Percentiles rank a stretch among this genome's conserved stretches.
These are phyloP conservation scores for Diutina catenulata DNA, from an alignment of 1,139 yeast genomes.

Conservation along the genomic window DNA sequence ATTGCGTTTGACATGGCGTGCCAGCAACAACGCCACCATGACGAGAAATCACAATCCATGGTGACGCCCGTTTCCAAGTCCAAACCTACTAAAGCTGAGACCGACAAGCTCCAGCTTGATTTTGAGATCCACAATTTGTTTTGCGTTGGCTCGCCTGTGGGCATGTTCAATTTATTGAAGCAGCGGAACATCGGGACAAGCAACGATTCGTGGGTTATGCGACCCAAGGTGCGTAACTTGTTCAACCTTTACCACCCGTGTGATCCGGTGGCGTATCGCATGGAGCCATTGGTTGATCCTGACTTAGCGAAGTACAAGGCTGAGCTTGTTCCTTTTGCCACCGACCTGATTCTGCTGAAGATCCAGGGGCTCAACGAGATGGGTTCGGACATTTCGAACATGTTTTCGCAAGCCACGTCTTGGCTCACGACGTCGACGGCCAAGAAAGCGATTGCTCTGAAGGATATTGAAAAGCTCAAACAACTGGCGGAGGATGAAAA, in stretches of 20 bases:
- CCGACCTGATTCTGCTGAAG: background rate
- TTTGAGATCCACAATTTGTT: conserved; percentile 71
- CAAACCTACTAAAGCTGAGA: background rate
- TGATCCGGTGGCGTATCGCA: conserved; percentile 79
- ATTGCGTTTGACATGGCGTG: conserved; percentile 70
- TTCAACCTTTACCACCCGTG: conserved; percentile 81
- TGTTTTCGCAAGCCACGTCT: background rate
- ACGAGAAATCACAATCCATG: no score
- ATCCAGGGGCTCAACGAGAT: background rate
- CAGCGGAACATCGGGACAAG: conserved; percentile 32
- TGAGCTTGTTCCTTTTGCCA: conserved; percentile 44
- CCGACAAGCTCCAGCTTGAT: conserved; percentile 23
- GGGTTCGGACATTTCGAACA: background rate
- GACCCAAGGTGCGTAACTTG: conserved; percentile 47
- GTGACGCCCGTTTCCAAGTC: no score
- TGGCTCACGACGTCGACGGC: background rate
- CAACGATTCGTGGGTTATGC: conserved; percentile 6
- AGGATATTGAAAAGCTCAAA: background rate
- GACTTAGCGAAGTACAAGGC: conserved; percentile 48
- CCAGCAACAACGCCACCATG: conserved; percentile 31
- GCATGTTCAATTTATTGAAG: conserved; percentile 66
- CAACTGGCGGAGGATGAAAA: background rate
- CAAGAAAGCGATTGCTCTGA: background rate
- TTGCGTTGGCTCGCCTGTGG: conserved; percentile 83
- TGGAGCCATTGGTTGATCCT: conserved; percentile 67